phyloP scores from a whole-genome alignment of 2,329 filamentous ascomycete genomes.

The Magnaporthiopsis rhizophila region DNA sequence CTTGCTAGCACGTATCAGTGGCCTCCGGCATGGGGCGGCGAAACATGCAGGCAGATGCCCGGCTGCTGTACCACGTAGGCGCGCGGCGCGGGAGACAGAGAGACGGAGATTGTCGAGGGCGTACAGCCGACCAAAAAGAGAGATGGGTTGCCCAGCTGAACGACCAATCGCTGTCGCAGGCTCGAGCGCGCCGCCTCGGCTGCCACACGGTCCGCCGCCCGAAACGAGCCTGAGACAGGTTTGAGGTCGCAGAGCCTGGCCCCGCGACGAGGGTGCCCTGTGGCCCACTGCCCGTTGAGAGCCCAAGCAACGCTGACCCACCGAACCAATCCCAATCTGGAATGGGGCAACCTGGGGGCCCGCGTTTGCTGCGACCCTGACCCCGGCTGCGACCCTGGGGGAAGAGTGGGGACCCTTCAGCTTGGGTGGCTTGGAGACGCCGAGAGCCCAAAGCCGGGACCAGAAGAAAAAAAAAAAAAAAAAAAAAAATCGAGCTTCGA shows the following conservation, averaged over 20 bases:
- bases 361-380: not conserved
- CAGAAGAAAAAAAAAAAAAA: not conserved
- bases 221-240: constrained; percentile 19
- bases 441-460: not conserved
- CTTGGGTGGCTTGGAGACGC: not conserved
- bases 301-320: not conserved
- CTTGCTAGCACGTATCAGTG: not conserved
- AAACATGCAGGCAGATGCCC: not conserved
- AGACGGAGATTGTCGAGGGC: no score
- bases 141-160: no score
- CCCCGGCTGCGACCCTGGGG: not conserved
- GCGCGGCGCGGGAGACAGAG: no score
- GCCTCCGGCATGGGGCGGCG: not conserved
- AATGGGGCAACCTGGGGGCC: not conserved
- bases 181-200: constrained; percentile 7
- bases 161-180: constrained; percentile 4
- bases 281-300: not conserved
- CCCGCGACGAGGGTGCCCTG: not conserved
- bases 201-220: constrained; percentile 13
- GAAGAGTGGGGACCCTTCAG: not conserved
- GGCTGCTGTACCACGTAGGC: not conserved
- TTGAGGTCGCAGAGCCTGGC: constrained; percentile 12
- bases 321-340: not conserved
- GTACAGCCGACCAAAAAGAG: no score
- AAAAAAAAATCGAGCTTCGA: not conserved